Conservation (phyloP, 805 yeast species). For the Monosporozyma unispora region DNA sequence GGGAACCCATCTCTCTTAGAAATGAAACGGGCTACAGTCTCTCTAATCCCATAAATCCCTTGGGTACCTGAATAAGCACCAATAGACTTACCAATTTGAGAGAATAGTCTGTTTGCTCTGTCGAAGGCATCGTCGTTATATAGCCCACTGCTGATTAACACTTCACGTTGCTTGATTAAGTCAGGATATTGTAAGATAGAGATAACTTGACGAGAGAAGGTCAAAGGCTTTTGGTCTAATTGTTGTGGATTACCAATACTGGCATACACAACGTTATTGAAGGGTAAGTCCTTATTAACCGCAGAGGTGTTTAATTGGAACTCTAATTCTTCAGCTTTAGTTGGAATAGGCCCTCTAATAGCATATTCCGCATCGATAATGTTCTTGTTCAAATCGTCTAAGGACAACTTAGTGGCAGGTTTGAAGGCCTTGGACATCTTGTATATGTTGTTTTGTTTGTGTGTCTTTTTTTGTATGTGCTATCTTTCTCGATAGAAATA, state of each 20-base stretch:
- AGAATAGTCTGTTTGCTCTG: slow-evolving; percentile 56
- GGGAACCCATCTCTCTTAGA: slow-evolving; percentile 66
- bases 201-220: slow-evolving; percentile 86
- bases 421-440: slow-evolving; percentile 7
- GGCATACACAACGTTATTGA: slow-evolving; percentile 68
- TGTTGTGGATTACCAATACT: slow-evolving; percentile 98
- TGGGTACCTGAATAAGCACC: slow-evolving; percentile 96
- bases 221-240: slow-evolving; percentile 84
- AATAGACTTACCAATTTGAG: slow-evolving; percentile 58
- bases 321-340: slow-evolving; percentile 78
- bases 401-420: slow-evolving; percentile 31
- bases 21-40: slow-evolving; percentile 76
- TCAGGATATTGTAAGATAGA: slow-evolving; percentile 81
- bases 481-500: not conserved
- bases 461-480: not conserved
- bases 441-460: not conserved
- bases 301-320: slow-evolving; percentile 35
- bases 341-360: slow-evolving; percentile 90
- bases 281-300: slow-evolving; percentile 50
- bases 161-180: slow-evolving; percentile 34
- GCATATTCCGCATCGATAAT: slow-evolving; percentile 89
- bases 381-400: slow-evolving; percentile 54
- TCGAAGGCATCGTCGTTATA: slow-evolving; percentile 59
- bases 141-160: slow-evolving; percentile 15
- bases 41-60: slow-evolving; percentile 65